A percentile compares a stretch with the other conserved stretches of the same genome.
phyloP scores from a whole-genome alignment of 768 basidiomycete genomes.

The Tricholoma terreum region DNA sequence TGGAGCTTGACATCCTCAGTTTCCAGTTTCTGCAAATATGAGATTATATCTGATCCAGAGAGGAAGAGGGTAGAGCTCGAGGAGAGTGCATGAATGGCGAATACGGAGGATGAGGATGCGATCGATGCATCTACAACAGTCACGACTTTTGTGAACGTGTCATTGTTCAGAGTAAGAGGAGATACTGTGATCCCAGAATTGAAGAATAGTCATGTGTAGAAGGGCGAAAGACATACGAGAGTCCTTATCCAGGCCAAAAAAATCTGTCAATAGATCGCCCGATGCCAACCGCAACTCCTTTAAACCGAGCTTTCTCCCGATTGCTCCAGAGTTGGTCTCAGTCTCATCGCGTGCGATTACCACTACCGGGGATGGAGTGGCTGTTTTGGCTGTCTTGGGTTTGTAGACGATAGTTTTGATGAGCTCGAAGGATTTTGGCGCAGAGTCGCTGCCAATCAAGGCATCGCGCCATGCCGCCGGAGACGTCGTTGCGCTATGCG shows the following conservation, averaged over 20 bases:
- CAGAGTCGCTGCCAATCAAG: conserved; percentile 48
- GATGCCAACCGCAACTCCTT: conserved; percentile 87
- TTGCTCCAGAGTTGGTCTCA: conserved; percentile 73
- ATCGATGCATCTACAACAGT: conserved; percentile 80
- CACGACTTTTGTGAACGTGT: conserved; percentile 65
- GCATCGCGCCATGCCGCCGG: conserved; percentile 77
- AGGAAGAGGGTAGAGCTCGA: conserved; percentile 75
- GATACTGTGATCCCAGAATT: conserved; percentile 56
- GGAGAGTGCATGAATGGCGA: conserved; percentile 75
- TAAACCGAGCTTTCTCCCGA: conserved; percentile 76
- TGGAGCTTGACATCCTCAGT: conserved; percentile 62
- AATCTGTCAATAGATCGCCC: conserved; percentile 82
- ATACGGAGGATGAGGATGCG: conserved; percentile 59
- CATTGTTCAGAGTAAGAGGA: conserved; percentile 64
- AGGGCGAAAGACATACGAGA: conserved; percentile 54
- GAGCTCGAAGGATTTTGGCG: conserved; percentile 63
- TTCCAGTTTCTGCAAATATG: conserved; percentile 72
- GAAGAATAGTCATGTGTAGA: conserved; percentile 8
- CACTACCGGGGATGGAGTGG: conserved; percentile 79
- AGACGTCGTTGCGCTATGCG: conserved; percentile 62
- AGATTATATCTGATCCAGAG: conserved; percentile 68
- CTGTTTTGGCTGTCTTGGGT: conserved; percentile 91
- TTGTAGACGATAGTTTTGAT: conserved; percentile 93
- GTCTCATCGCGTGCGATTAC: conserved; percentile 83
- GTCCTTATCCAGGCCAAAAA: conserved; percentile 83